Percentiles rank a stretch among this genome's conserved stretches.
Conservation (phyloP, 306 rosid species). For the Vigna nakashimae region DNA sequence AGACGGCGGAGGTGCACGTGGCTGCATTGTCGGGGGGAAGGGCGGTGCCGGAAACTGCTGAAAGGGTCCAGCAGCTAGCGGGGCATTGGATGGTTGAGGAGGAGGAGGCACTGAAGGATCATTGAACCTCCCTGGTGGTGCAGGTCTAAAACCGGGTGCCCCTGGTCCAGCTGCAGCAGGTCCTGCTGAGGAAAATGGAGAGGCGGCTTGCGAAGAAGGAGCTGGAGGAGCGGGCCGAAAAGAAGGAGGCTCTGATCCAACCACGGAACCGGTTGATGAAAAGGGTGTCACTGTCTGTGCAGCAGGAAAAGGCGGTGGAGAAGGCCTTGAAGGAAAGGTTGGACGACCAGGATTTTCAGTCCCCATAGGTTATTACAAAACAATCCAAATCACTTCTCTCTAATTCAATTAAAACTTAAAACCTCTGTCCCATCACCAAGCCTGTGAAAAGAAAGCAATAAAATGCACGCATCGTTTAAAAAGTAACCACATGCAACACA, state of each 20-base stretch:
- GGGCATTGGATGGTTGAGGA: conserved; percentile 60
- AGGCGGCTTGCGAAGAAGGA: conserved; percentile 55
- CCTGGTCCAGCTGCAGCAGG: conserved; percentile 59
- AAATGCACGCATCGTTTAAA: neutral
- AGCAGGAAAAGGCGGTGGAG: conserved; percentile 64
- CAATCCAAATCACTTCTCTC: conserved; percentile 46
- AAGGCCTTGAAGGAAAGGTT: conserved; percentile 72
- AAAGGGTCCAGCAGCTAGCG: conserved; percentile 57
- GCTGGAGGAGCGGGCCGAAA: conserved; percentile 62
- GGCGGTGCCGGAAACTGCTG: conserved; percentile 70
- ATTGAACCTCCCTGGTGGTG: conserved; percentile 64
- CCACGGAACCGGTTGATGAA: conserved; percentile 72
- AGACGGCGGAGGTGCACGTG: conserved; percentile 49
- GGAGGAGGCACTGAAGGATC: conserved; percentile 86
- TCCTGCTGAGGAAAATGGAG: conserved; percentile 59
- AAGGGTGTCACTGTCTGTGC: conserved; percentile 70
- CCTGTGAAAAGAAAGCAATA: conserved; percentile 46
- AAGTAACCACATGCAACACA: conserved; percentile 34
- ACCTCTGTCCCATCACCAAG: conserved; percentile 52
- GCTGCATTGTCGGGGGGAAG: conserved; percentile 56
- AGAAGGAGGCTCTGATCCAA: conserved; percentile 67
- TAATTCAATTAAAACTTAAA: conserved; percentile 36
- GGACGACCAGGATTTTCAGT: conserved; percentile 85
- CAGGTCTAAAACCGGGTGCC: conserved; percentile 66
- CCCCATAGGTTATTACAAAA: conserved; percentile 65